Conservation (phyloP, 1,284 basidiomycete genomes). For the Vanrija humicola region DNA sequence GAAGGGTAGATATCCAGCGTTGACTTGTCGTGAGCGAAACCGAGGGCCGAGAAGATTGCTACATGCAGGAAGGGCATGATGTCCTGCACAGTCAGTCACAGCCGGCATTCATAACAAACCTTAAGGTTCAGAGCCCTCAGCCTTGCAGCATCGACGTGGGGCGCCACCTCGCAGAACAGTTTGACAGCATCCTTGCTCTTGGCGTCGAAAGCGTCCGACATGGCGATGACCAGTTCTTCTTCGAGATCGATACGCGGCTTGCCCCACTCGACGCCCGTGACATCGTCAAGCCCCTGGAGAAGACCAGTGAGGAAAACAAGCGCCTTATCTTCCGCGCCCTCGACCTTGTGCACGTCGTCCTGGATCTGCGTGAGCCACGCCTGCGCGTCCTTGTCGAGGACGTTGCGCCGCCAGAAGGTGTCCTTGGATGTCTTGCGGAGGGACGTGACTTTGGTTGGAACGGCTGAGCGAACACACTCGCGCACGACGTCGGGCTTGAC, state of each 20-base stretch:
- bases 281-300: slow-evolving; percentile 23
- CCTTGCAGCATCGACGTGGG: slow-evolving; percentile 11
- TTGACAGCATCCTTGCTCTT: slow-evolving; percentile 5
- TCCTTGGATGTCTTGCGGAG: slow-evolving; percentile 11
- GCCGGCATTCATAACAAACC: slow-evolving; percentile 4
- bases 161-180: slow-evolving; percentile 15
- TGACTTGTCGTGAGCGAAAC: slow-evolving; percentile 1
- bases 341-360: slow-evolving; percentile 1
- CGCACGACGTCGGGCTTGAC: neutral
- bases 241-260: slow-evolving; percentile 21
- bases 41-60: slow-evolving; percentile 8
- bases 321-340: neutral
- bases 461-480: neutral
- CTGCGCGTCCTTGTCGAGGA: slow-evolving; percentile 11
- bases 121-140: slow-evolving; percentile 23
- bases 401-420: slow-evolving; percentile 9
- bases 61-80: slow-evolving; percentile 5
- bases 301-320: slow-evolving; percentile 15
- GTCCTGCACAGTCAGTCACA: neutral
- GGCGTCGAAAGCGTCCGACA: slow-evolving; percentile 10
- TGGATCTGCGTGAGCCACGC: slow-evolving; percentile 9
- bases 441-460: neutral
- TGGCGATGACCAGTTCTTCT: slow-evolving; percentile 23
- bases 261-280: slow-evolving; percentile 26
- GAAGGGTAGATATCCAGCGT: neutral